These are phyloP conservation scores for Trypethelium eluteriae DNA, from an alignment of 495 filamentous ascomycete species.

Conservation along the genomic window DNA sequence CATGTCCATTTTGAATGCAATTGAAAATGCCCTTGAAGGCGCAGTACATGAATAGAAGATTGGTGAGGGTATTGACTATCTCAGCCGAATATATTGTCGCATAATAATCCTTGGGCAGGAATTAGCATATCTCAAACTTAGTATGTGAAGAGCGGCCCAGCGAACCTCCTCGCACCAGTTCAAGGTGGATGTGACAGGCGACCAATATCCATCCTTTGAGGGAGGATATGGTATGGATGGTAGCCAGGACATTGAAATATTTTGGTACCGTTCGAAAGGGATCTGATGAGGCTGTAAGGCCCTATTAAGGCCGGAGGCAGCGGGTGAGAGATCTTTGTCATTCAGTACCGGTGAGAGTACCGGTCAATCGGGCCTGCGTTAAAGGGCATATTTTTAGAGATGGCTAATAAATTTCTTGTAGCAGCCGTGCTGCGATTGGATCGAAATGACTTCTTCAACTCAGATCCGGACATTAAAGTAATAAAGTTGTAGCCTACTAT, in stretches of 20 bases:
- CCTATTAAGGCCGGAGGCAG: not conserved
- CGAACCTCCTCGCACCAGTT: conserved; percentile 91
- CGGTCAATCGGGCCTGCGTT: no score
- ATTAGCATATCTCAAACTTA: not conserved
- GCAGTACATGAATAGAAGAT: conserved; percentile 36
- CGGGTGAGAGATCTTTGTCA: not conserved
- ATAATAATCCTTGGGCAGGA: conserved; percentile 35
- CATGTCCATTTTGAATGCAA: conserved; percentile 35
- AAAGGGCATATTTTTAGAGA: no score
- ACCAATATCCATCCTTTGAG: conserved; percentile 66
- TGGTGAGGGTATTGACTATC: conserved; percentile 40
- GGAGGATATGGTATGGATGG: conserved; percentile 65
- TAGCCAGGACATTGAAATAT: conserved; percentile 34
- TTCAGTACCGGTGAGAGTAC: not conserved
- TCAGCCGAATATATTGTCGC: conserved; percentile 38
- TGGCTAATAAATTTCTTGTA: no score
- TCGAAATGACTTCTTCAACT: no score
- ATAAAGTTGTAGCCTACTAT: no score
- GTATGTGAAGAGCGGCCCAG: not conserved
- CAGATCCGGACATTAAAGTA: no score
- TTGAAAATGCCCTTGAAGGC: conserved; percentile 34
- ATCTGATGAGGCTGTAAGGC: not conserved
- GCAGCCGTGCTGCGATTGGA: no score
- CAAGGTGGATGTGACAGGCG: conserved; percentile 75
- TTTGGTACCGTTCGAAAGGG: not conserved